Conservation (phyloP, 2,329 filamentous ascomycete species). For the Penicillium sp. region DNA sequence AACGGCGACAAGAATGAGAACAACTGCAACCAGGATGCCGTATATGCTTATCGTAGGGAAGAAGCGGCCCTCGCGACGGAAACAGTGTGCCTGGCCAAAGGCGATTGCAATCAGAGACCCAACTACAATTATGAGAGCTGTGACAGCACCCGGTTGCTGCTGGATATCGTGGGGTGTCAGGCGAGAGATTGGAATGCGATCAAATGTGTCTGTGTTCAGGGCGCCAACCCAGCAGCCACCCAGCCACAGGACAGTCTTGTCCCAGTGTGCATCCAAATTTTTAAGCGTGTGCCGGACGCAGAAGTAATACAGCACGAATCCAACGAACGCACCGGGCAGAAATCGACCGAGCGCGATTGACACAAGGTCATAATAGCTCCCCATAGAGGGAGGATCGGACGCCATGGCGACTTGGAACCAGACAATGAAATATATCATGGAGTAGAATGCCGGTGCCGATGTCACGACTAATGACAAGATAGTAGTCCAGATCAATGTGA, state of each 20-base stretch:
- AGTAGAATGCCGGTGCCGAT: constrained; percentile 49
- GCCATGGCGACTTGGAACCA: constrained; percentile 55
- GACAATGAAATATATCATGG: constrained; percentile 46
- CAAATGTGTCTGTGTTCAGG: constrained; percentile 56
- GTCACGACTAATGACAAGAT: constrained; percentile 50
- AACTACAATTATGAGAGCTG: constrained; percentile 49
- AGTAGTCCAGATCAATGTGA: constrained; percentile 48
- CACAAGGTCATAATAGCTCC: constrained; percentile 48
- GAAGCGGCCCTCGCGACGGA: constrained; percentile 52
- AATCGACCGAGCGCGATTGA: constrained; percentile 50
- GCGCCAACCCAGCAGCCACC: constrained; percentile 54
- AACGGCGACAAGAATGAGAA: constrained; percentile 45
- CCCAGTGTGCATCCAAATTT: constrained; percentile 48
- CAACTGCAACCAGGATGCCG: constrained; percentile 35
- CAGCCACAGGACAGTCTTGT: constrained; percentile 55
- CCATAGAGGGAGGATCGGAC: constrained; percentile 50
- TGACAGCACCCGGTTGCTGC: constrained; percentile 52
- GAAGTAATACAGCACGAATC: constrained; percentile 49
- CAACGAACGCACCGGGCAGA: constrained; percentile 52
- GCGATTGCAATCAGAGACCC: constrained; percentile 44
- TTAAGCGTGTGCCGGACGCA: constrained; percentile 44
- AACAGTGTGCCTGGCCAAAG: constrained; percentile 48
- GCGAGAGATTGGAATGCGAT: constrained; percentile 54
- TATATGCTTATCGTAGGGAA: constrained; percentile 39
- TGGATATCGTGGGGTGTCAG: constrained; percentile 54